Evolutionary conservation across 148 eudicot species (phyloP), one percentile per base, ranked within the genome.

Genomic region (Linanthus parryae): DNA sequence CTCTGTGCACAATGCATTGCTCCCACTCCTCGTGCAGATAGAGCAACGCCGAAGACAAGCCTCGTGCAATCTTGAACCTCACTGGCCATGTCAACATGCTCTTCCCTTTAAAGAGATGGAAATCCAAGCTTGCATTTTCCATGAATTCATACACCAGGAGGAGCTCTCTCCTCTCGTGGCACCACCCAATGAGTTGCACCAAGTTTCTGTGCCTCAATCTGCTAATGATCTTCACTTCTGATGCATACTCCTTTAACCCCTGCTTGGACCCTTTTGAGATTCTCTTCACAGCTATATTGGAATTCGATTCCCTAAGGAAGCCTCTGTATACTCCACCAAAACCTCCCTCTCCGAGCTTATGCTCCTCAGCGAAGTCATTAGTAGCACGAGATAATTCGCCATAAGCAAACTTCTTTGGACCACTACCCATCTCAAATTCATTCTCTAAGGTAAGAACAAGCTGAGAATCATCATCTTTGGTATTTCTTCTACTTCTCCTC

Each of bases 291-390:
- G 65, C 66, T 8, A 62, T 43, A 44, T 16, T 2, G 24, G 44
- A 13, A 3, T 62, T 44, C 11, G n/a, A 34, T 25, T 62, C 66
- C 52, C 8, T 52, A 26, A 62, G 18, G 12, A 52, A 52, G 8
- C 66, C 66, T 62, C 21, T 44, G 13, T 62, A 62, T 11, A 62
- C 66, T 26, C 26, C 58, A 0, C 66, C 66, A 52, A 62, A 62
- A 3, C 58, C 66, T 43, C 66, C 81, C 48, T 68, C 68, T 9
- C 81, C 81, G 7, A 76, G 66, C 56, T 67, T 71, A n/a, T 52
- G 17, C 19, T 68, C 66, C 27, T 56, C 49, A 0, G 21, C 25
- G 22, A 76, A 76, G n/a, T 68, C 49, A 39, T 53, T 60, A 5
- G 81, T 76, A 3, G 81, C 54, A 0, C 3, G 23, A 48, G 42